Percentiles rank a stretch among this genome's conserved stretches.
These are phyloP conservation scores for Chiua sp. DNA, from an alignment of 1,284 basidiomycete species.

Conservation along the genomic window DNA sequence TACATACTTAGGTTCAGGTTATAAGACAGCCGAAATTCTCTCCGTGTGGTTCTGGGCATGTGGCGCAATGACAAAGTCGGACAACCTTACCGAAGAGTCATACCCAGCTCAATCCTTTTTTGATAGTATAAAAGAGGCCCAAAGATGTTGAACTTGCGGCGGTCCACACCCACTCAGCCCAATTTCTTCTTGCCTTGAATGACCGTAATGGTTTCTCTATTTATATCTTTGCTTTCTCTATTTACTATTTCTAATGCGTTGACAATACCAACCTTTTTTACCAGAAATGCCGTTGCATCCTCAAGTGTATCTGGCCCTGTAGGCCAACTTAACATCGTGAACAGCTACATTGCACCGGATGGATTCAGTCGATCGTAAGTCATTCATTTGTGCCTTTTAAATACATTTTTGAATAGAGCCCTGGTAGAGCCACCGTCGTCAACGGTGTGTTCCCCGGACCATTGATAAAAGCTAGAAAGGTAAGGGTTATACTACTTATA, in stretches of 20 bases:
- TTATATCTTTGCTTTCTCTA: slow-evolving; percentile 13
- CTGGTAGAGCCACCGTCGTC: neutral
- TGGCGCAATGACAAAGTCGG: too few relatives aligned
- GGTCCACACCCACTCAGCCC: too few relatives aligned
- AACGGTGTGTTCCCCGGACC: slow-evolving; percentile 2
- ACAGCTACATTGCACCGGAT: neutral
- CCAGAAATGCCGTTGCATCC: neutral
- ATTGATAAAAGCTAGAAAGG: neutral
- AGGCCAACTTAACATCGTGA: neutral
- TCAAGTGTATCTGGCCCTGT: neutral
- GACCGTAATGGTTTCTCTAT: slow-evolving; percentile 13
- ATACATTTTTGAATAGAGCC: too few relatives aligned
- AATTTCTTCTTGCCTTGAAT: too few relatives aligned
- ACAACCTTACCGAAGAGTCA: too few relatives aligned
- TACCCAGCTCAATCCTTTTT: too few relatives aligned
- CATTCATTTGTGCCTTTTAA: too few relatives aligned
- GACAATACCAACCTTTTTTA: neutral
- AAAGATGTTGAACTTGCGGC: too few relatives aligned
- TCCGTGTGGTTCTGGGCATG: too few relatives aligned
- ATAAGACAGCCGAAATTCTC: too few relatives aligned
- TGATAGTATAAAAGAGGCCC: too few relatives aligned
- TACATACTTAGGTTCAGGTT: too few relatives aligned
- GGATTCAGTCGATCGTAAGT: slow-evolving; percentile 3
- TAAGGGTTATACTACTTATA: neutral
- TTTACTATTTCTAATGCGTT: slow-evolving; percentile 8